Conservation (phyloP, 176 grass and related monocot species). For the Carex scoparia region DNA sequence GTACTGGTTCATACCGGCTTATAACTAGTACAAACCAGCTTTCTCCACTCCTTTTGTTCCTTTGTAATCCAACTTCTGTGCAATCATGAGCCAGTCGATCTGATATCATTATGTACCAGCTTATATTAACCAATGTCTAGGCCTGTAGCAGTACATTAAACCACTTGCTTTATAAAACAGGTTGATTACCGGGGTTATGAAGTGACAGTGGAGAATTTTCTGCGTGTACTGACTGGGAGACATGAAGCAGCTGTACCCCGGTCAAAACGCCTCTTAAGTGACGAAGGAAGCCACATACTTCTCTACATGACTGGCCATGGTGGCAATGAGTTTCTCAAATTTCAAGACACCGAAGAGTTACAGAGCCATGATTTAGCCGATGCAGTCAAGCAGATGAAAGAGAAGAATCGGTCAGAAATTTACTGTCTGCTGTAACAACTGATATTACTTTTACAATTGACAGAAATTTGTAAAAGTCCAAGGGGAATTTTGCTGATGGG, state of each 20-base stretch:
- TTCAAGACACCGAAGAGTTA: constrained; percentile 98
- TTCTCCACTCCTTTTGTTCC: neutral
- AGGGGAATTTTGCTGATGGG: neutral
- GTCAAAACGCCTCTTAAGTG: constrained; percentile 91
- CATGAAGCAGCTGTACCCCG: constrained; percentile 73
- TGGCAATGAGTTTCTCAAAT: constrained; percentile 96
- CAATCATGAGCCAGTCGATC: neutral
- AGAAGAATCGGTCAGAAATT: constrained; percentile 70
- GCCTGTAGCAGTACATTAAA: neutral
- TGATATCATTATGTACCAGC: neutral
- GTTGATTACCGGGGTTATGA: constrained; percentile 97
- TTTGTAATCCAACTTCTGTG: neutral
- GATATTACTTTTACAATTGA: neutral
- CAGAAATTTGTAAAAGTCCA: no score
- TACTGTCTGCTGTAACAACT: neutral
- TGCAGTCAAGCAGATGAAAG: constrained; percentile 98
- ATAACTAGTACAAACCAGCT: neutral
- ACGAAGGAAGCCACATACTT: constrained; percentile 97
- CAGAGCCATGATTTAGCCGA: constrained; percentile 97
- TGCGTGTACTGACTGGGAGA: constrained; percentile 82
- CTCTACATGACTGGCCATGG: constrained; percentile 99
- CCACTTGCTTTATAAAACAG: constrained; percentile 29
- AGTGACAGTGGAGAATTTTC: constrained; percentile 93
- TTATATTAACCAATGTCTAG: neutral
- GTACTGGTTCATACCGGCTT: neutral